Evolutionary conservation across 805 yeast genomes (phyloP), one percentile per base, ranked within the genome.

Genomic region (Candida easanensis): DNA sequence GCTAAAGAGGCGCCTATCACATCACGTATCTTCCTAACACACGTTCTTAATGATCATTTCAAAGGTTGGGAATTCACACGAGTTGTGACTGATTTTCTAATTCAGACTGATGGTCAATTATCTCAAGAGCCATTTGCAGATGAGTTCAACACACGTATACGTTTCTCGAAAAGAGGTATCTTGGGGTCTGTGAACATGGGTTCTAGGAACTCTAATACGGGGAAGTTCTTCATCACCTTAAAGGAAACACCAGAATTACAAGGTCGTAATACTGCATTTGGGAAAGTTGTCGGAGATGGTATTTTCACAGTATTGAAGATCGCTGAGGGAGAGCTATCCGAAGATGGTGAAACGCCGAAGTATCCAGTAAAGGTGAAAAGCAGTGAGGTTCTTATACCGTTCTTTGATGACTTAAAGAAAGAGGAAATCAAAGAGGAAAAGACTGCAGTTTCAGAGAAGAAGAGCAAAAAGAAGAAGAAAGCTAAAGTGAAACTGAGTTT

Each of bases 1-100:
- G 86, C 89, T 11, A 77, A 77, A 51, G 88, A 85, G 56, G 61
- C 75, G 3, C 88, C 89, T 0, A 47, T 50, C 0, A 70, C 79
- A 1, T 55, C 74, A 23, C 54, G 70, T 27, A 53, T 56, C 30
- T 82, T 84, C 51, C 55, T 84, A n/a, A 66, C 68, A 39, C 67
- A 65, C 28, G 75, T 84, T 49, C 33, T 69, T 14, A 62, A 73
- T 44, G 71, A 72, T 9, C 54, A 52, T 31, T 80, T 70, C 53
- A 60, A 60, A 37, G 72, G 69, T 13, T 56, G 66, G 41, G 48
- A 50, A 30, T 78, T 83, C 52, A 63, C 63, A 41, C 62, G 73
- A 31, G 59, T 74, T 4, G 55, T 70, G 8, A 52, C 58, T 7
- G 62, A 62, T 18, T 62, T 68, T 44, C 49, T 70, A 11, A 55